Evolutionary conservation across 805 yeast species (phyloP).

Genomic region (Starmerella khaoyaiensis): DNA sequence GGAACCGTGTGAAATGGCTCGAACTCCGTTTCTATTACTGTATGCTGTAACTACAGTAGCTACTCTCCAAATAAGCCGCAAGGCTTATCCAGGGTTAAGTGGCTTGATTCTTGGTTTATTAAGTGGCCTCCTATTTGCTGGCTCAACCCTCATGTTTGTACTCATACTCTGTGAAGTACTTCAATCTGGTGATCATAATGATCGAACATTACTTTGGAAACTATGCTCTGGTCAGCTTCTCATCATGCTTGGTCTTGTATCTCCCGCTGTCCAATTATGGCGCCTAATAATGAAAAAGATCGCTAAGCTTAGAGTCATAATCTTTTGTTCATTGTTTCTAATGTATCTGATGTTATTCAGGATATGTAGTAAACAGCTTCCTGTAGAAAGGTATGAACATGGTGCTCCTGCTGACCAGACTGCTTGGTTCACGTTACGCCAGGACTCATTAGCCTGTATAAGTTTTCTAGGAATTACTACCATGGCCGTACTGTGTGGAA

Average conservation of each 20-base stretch:
- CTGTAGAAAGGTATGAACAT: conserved; percentile 18
- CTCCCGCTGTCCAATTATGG: conserved; percentile 17
- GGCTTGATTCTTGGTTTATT: too few species aligned
- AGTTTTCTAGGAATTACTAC: conserved; percentile 32
- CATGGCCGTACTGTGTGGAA: conserved; percentile 32
- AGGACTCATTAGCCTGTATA: conserved; percentile 26
- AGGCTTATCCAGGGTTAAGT: too few species aligned
- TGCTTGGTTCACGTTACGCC: conserved; percentile 19
- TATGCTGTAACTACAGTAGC: too few species aligned
- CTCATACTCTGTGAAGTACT: conserved; percentile 31
- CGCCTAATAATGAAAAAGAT: conserved; percentile 7
- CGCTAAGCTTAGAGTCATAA: conserved; percentile 14
- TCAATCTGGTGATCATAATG: conserved; percentile 15
- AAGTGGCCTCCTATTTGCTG: conserved; percentile 1
- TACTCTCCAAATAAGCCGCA: too few species aligned
- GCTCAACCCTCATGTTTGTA: conserved; percentile 5
- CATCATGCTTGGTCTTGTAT: conserved; percentile 15
- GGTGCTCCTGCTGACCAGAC: conserved; percentile 1
- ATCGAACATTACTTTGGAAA: conserved; percentile 19
- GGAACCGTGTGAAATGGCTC: too few species aligned
- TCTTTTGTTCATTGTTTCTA: conserved; percentile 16
- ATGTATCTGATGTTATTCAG: conserved; percentile 23
- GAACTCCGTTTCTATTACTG: too few species aligned
- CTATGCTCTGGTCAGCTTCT: conserved; percentile 21
- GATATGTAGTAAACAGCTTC: conserved; percentile 25